Base-by-base conservation (phyloP, 805 yeast species). In the Komagataella kurtzmanii region DNA sequence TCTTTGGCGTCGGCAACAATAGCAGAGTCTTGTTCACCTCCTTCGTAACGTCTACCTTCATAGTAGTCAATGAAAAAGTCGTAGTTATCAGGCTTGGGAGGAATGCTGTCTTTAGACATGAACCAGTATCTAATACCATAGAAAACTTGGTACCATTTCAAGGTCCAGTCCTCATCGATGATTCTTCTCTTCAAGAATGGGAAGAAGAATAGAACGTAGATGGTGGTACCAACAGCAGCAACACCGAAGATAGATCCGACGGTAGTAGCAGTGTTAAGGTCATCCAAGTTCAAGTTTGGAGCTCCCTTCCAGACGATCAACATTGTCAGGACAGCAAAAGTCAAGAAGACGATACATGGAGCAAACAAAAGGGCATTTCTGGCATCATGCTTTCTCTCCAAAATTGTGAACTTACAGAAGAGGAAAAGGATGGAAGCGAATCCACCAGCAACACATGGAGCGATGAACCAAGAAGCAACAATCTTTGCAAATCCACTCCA, bases 271-370 rank as follows among this genome's bases (percentile, higher is more conserved):
- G 71, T 59, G 1, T 81, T 69, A 51, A 84, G 69, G 6, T 77
- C 61, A 56, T 77, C 71, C 59, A 85, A 70, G 24, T 78, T 67
- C 58, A 84, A 73, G 56, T 75, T 74, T 59, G 90, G 88, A 52
- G 90, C 83, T 59, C 89, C 90, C 64, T 85, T 83, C 86, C 87
- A 83, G 44, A 81, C 87, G 61, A 85, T 80, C 65, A 83, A 74
- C 85, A 85, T 83, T 53, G 89, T 81, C 58, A 85, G 72, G 49
- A 83, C 74, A 45, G 81, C 63, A 53, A 81, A 79, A 21, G 87
- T 76, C 44, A 71, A 61, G 56, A 76, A 82, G 18, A 84, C 83
- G 62, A 83, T 73, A 21, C 74, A 50, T 8, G 89, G 90, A 56
- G 80, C 79, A 47, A 80, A 61, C 7, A 71, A 45, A 56, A 85